Evolutionary conservation across 2,329 filamentous ascomycete genomes (phyloP), one percentile per base, ranked within the genome.

Genomic region (Nigrospora sphaerica): DNA sequence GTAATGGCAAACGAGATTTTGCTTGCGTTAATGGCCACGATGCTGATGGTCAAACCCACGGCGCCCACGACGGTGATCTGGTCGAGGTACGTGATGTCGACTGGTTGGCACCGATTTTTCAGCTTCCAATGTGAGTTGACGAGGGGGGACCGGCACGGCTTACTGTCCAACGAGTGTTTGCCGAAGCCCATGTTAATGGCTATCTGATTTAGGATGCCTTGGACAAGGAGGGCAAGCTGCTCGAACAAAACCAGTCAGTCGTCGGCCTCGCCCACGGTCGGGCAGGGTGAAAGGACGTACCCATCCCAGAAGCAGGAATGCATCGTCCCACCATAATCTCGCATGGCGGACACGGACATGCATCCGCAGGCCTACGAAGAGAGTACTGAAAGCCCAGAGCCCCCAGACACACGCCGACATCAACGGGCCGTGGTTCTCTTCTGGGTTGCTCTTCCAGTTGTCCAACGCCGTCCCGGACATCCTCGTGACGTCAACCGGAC

Each of bases 241-340:
- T 42, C 32, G 31, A 7, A 32, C 12, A 6, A 10, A 28, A 28
- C 23, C 6, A 6, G 23, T 28, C 23, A 28, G 23, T 28, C 23
- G 4, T 28, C 7, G 5, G 23, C 6, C 10, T 28, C 7, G 6
- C 23, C 23, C 23, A 2, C 7, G 2, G 23, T 2, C 23, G 2
- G 2, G 5, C 5, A 10, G 23, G 7, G 3, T 13, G 12, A 12
- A n/a, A 14, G 7, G 12, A 46, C 52, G 13, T 49, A 60, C 57
- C 50, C 51, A 61, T n/a, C 57, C 47, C 17, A 53, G 44, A 28
- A 61, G 45, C 12, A 61, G 46, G 4, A 61, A 44, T 13, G 54
- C 54, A 42, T 61, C 58, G 32, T 60, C 58, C 57, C 57, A 61
- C 58, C 58, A 61, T 6, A 59, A 12, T 34, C 23, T 16, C 32